A percentile compares a stretch with the other conserved stretches of the same genome.
phyloP scores from a whole-genome alignment of 352 stramenopile genomes.

The Phytophthora pisi region DNA sequence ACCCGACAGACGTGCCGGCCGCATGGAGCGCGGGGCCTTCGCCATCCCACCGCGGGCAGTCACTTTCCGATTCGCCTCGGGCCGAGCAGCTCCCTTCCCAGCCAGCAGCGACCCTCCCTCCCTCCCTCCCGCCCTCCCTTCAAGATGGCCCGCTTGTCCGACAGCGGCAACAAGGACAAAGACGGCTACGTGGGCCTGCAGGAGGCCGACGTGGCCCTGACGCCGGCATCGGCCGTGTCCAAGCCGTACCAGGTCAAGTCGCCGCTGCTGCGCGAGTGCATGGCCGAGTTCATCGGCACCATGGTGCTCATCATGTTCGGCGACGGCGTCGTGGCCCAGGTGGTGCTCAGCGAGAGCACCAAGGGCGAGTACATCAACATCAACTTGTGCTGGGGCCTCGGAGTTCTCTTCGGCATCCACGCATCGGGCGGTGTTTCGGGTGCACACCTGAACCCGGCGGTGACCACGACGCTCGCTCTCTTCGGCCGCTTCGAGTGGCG shows the following conservation, averaged over 20 bases:
- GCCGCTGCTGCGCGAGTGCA: slow-evolving; percentile 54
- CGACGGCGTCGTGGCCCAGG: slow-evolving; percentile 65
- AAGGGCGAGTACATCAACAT: slow-evolving; percentile 69
- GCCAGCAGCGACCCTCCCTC: neutral
- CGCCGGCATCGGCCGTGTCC: slow-evolving; percentile 5
- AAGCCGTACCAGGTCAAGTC: slow-evolving; percentile 46
- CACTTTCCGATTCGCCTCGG: slow-evolving; percentile 20
- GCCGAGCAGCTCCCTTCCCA: slow-evolving; percentile 4
- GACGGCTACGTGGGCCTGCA: slow-evolving; percentile 36
- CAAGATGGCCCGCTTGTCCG: slow-evolving; percentile 29
- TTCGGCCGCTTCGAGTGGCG: slow-evolving; percentile 55
- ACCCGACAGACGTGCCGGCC: neutral
- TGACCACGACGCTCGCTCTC: slow-evolving; percentile 56
- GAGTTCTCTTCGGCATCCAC: slow-evolving; percentile 68
- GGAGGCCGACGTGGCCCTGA: slow-evolving; percentile 32
- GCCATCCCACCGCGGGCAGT: slow-evolving; percentile 14
- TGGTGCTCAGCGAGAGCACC: slow-evolving; percentile 44
- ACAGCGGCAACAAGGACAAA: slow-evolving; percentile 32
- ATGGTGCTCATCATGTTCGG: slow-evolving; percentile 67
- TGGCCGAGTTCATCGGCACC: slow-evolving; percentile 69
- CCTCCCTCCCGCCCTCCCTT: neutral
- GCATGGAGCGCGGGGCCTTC: slow-evolving; percentile 19
- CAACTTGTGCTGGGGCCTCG: slow-evolving; percentile 62
- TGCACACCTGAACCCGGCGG: slow-evolving; percentile 63
- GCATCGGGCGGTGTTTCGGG: slow-evolving; percentile 50